These are phyloP conservation scores for Protomyces lactucae-debilis DNA, from an alignment of 1,139 yeast genomes.

Conservation along the genomic window DNA sequence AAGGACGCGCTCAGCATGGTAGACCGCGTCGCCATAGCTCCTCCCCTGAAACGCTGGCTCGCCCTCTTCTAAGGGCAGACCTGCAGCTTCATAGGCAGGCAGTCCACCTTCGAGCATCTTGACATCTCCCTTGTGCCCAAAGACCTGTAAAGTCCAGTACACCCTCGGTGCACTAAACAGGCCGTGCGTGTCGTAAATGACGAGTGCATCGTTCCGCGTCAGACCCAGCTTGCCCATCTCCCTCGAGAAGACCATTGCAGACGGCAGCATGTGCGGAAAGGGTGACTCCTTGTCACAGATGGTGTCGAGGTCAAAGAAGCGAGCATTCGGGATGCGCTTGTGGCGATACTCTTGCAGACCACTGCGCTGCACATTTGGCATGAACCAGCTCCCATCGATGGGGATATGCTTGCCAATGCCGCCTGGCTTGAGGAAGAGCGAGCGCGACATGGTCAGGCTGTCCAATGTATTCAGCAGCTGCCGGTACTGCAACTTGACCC, in stretches of 20 bases:
- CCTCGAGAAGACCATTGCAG: constrained; percentile 30
- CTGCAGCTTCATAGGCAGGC: constrained; percentile 10
- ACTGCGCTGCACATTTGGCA: constrained; percentile 66
- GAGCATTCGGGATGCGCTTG: constrained; percentile 60
- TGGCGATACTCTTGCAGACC: constrained; percentile 47
- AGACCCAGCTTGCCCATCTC: constrained; percentile 18
- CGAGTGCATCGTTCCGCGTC: background rate
- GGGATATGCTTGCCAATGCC: background rate
- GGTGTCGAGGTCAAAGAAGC: constrained; percentile 74
- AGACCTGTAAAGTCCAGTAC: constrained; percentile 7
- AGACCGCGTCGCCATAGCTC: constrained; percentile 42
- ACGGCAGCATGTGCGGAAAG: constrained; percentile 89
- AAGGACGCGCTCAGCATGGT: constrained; percentile 47
- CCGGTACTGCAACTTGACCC: too few species aligned
- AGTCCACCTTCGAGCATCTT: constrained; percentile 19
- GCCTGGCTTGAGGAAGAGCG: background rate
- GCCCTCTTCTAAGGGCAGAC: background rate
- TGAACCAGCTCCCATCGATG: constrained; percentile 85
- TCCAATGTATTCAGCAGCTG: too few species aligned
- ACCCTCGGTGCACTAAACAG: constrained; percentile 20
- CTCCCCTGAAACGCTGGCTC: background rate
- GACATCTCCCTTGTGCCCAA: constrained; percentile 6
- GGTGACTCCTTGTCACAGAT: constrained; percentile 54
- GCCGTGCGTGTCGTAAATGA: constrained; percentile 13
- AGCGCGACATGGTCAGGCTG: background rate